A percentile compares a stretch with the other conserved stretches of the same genome.
phyloP scores from a whole-genome alignment of 1,284 basidiomycete species.

The Puccinia triticina region DNA sequence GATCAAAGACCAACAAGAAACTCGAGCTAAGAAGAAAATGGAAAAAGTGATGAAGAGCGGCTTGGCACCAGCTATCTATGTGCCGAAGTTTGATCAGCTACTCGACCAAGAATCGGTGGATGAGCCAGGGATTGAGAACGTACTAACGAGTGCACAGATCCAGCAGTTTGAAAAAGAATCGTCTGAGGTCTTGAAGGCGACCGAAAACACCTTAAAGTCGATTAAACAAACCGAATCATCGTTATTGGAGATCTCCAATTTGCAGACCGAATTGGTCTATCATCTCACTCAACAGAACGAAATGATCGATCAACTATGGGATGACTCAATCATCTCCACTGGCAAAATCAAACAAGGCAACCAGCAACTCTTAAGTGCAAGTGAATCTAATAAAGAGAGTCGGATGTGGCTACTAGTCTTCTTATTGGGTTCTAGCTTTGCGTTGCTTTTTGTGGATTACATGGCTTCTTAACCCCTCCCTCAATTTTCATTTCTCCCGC shows the following conservation, averaged over 20 bases:
- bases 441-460: constrained; percentile 80
- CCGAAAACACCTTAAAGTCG: constrained; percentile 79
- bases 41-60: constrained; percentile 78
- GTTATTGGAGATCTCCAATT: constrained; percentile 81
- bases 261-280: constrained; percentile 83
- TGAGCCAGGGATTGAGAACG: constrained; percentile 66
- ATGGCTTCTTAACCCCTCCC: constrained; percentile 54
- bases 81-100: constrained; percentile 57
- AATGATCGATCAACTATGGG: constrained; percentile 81
- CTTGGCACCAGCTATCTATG: constrained; percentile 63
- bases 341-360: constrained; percentile 84
- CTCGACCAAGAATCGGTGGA: constrained; percentile 64
- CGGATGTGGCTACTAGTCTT: constrained; percentile 81
- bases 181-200: constrained; percentile 75
- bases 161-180: constrained; percentile 88
- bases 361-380: constrained; percentile 78
- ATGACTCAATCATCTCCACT: constrained; percentile 85
- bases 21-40: constrained; percentile 76
- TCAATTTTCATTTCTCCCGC: neutral
- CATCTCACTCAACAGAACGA: constrained; percentile 87
- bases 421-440: constrained; percentile 79
- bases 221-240: constrained; percentile 85
- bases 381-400: constrained; percentile 76
- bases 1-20: constrained; percentile 84
- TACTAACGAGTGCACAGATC: constrained; percentile 79